Conservation (phyloP, 495 filamentous ascomycete genomes). For the Talaromyces nanjingensis region DNA sequence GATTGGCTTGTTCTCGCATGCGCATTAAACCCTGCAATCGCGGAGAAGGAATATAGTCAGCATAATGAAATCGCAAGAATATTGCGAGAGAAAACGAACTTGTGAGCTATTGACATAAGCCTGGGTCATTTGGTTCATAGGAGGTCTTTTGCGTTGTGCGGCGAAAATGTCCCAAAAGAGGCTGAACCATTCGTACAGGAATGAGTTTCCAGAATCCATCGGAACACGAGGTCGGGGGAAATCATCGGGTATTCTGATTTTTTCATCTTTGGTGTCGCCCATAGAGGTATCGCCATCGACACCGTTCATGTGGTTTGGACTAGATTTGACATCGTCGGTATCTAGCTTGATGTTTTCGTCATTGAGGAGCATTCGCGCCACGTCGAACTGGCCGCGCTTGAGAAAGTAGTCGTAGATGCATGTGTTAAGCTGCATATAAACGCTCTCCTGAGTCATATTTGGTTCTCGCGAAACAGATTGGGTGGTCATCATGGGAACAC, state of each 20-base stretch:
- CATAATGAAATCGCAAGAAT: neutral
- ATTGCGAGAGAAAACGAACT: slow-evolving; percentile 42
- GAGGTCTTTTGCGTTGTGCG: slow-evolving; percentile 61
- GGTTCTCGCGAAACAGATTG: slow-evolving; percentile 46
- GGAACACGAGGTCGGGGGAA: slow-evolving; percentile 68
- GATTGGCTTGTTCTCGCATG: slow-evolving; percentile 47
- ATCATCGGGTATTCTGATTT: slow-evolving; percentile 67
- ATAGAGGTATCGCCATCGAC: slow-evolving; percentile 78
- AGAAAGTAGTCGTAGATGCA: slow-evolving; percentile 98
- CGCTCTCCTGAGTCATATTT: slow-evolving; percentile 38
- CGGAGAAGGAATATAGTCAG: slow-evolving; percentile 10
- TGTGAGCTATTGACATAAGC: slow-evolving; percentile 76
- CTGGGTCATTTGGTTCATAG: slow-evolving; percentile 37
- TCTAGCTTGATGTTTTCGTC: slow-evolving; percentile 42
- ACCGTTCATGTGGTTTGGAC: slow-evolving; percentile 57
- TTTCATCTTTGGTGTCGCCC: slow-evolving; percentile 70
- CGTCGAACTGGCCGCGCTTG: slow-evolving; percentile 70
- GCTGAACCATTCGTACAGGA: slow-evolving; percentile 91
- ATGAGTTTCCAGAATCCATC: slow-evolving; percentile 57
- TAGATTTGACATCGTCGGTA: slow-evolving; percentile 56
- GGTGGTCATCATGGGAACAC: slow-evolving; percentile 69
- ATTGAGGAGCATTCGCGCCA: slow-evolving; percentile 63
- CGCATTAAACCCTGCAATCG: slow-evolving; percentile 31
- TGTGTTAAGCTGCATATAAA: slow-evolving; percentile 85
- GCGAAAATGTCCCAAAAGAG: slow-evolving; percentile 94